Evolutionary conservation across 176 grass and related monocot species (phyloP).

Genomic region (Otatea glauca): DNA sequence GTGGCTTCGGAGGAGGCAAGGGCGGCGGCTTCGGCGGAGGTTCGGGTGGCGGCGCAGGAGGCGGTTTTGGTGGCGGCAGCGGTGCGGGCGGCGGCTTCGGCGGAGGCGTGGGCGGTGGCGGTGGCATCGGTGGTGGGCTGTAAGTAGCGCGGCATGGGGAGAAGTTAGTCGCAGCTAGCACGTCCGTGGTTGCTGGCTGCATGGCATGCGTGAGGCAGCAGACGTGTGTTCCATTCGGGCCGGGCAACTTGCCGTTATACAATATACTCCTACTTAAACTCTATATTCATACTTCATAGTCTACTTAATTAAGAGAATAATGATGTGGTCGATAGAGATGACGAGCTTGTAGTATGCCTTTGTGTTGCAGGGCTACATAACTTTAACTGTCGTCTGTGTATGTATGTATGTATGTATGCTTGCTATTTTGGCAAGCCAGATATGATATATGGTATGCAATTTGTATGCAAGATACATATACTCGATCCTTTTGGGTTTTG

Average conservation of each 20-base stretch:
- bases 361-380: neutral
- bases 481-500: no score
- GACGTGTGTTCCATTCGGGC: neutral
- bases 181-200: neutral
- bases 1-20: slow-evolving; percentile 32
- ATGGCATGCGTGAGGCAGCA: neutral
- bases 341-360: neutral
- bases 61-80: neutral
- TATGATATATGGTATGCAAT: no score
- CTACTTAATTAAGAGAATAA: neutral
- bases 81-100: slow-evolving; percentile 3
- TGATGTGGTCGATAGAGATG: neutral
- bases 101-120: neutral
- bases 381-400: neutral
- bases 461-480: no score
- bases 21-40: slow-evolving; percentile 26
- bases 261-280: neutral
- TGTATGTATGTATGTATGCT: neutral
- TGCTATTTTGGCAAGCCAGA: neutral
- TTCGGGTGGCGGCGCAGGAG: neutral
- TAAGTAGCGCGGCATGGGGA: neutral
- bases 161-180: no score
- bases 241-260: neutral
- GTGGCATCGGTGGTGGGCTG: slow-evolving; percentile 17
- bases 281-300: neutral